A percentile compares a stretch with the other conserved stretches of the same genome.
Evolutionary conservation across 768 basidiomycete genomes (phyloP).

Genomic region (Suillus sp.): DNA sequence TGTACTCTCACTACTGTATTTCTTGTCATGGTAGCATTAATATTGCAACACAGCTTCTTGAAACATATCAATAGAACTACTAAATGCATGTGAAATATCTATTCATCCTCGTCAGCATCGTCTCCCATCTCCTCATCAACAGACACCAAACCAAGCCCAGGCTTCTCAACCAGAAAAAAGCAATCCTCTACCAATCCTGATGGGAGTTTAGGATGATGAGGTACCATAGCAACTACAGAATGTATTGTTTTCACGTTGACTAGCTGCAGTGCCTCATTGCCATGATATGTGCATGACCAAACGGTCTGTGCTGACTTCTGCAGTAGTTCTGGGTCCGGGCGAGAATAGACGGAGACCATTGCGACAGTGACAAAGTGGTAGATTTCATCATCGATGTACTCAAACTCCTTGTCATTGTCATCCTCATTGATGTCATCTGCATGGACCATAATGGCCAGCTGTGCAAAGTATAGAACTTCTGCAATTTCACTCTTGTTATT

Average conservation of each 20-base stretch:
- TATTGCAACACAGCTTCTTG: too few species aligned
- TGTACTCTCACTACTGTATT: too few species aligned
- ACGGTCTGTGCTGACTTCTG: background rate
- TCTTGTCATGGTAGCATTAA: too few species aligned
- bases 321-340: constrained; percentile 6
- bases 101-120: background rate
- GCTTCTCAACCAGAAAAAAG: background rate
- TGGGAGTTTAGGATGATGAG: background rate
- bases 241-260: constrained; percentile 7
- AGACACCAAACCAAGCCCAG: background rate
- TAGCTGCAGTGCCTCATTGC: background rate
- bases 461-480: too few species aligned
- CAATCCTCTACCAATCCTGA: background rate
- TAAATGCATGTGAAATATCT: too few species aligned
- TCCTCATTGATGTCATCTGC: background rate
- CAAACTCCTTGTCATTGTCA: background rate
- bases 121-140: background rate
- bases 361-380: constrained; percentile 1
- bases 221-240: constrained; percentile 9
- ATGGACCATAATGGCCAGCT: too few species aligned
- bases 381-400: background rate
- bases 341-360: constrained; percentile 14
- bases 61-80: too few species aligned
- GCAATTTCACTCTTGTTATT: too few species aligned
- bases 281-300: background rate